Conservation (phyloP, 1,139 yeast genomes). For the Magnusiomyces paraingens region DNA sequence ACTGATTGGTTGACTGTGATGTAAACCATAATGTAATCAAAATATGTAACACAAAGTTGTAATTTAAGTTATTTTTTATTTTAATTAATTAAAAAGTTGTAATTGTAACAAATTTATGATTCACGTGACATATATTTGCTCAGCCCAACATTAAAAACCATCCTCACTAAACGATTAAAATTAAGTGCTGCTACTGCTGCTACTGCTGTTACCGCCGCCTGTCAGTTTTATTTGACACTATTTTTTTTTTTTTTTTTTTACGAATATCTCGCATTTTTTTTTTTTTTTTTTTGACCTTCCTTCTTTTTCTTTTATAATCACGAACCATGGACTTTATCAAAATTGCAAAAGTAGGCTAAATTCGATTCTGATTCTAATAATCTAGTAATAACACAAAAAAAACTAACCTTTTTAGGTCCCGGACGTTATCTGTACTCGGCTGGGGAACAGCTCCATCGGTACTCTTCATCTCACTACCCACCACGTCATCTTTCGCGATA, state of each 20-base stretch:
- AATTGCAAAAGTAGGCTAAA: slow-evolving; percentile 39
- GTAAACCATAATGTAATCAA: not conserved
- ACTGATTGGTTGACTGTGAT: not conserved
- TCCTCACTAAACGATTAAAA: no score
- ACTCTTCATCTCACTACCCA: slow-evolving; percentile 73
- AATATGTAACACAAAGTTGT: no score
- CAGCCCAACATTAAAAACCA: no score
- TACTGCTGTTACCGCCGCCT: no score
- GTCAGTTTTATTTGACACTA: not conserved
- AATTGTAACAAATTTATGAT: not conserved
- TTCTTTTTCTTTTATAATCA: not conserved
- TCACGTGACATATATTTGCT: no score
- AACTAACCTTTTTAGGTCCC: slow-evolving; percentile 49
- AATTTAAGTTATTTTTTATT: no score
- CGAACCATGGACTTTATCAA: slow-evolving; percentile 49
- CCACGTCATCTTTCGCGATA: slow-evolving; percentile 72
- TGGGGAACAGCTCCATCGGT: slow-evolving; percentile 63
- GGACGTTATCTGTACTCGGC: slow-evolving; percentile 59
- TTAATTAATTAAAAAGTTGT: not conserved
- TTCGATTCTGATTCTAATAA: not conserved
- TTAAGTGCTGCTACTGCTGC: no score
- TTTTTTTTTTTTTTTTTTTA: not conserved
- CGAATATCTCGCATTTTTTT: not conserved
- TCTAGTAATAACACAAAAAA: not conserved
- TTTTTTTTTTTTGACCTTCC: not conserved